These are phyloP conservation scores for Rubroboletus satanas DNA, from an alignment of 768 basidiomycete species.

Conservation along the genomic window DNA sequence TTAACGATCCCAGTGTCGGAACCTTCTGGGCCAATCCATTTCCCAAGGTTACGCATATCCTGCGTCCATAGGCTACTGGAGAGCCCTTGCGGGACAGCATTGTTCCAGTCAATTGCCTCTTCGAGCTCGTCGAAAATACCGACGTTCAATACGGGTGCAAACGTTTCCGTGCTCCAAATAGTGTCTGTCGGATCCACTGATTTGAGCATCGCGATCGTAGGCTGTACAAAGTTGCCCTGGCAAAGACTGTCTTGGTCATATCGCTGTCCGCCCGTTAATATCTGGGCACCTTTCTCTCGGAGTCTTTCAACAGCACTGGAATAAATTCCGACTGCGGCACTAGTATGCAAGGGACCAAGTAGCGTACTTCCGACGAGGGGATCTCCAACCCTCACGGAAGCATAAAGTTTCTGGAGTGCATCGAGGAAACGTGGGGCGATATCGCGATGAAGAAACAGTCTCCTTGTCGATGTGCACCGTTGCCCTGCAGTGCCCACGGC, in stretches of 20 bases:
- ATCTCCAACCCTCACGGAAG: conserved; percentile 73
- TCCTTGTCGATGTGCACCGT: conserved; percentile 88
- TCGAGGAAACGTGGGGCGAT: conserved; percentile 76
- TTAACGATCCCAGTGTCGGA: conserved; percentile 93
- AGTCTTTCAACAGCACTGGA: conserved; percentile 57
- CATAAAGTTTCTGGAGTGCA: conserved; percentile 70
- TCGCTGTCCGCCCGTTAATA: conserved; percentile 66
- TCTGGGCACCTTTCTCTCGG: conserved; percentile 62
- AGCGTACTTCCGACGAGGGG: conserved; percentile 72
- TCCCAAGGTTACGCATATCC: conserved; percentile 77
- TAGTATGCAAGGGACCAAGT: conserved; percentile 82
- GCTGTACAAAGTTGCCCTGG: conserved; percentile 85
- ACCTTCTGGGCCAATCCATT: conserved; percentile 88
- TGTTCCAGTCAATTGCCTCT: conserved; percentile 87
- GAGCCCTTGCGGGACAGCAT: conserved; percentile 85
- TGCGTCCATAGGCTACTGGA: conserved; percentile 91
- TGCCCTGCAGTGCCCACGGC: conserved; percentile 78
- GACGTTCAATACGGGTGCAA: conserved; percentile 87
- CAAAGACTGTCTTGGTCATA: conserved; percentile 50
- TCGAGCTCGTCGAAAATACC: conserved; percentile 83
- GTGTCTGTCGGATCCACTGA: conserved; percentile 47
- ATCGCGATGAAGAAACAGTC: conserved; percentile 81
- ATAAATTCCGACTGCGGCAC: conserved; percentile 66
- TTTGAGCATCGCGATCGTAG: conserved; percentile 74
- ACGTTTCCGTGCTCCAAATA: conserved; percentile 78